Evolutionary conservation across 1,284 basidiomycete species (phyloP), one percentile per base, ranked within the genome.

Genomic region (Irpex rosettiformis): DNA sequence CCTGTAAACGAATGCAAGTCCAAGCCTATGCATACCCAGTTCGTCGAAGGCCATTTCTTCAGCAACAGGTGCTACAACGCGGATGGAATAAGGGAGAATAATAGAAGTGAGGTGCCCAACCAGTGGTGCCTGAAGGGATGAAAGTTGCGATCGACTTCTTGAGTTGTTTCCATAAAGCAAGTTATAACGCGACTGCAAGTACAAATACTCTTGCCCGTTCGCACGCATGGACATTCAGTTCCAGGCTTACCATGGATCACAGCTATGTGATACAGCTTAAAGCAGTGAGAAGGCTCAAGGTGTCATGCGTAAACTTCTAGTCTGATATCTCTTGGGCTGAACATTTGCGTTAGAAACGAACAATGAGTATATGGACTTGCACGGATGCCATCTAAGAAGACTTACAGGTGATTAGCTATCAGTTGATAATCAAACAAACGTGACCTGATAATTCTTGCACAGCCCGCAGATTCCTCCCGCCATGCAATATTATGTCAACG

Each of bases 1-100:
- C n/a, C 57, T 27, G 42, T 61, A 61, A 27, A 61, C 21, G 29
- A 58, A 61, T 4, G 47, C 57, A 28, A 56, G 57, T 13, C 60
- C 60, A 29, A 58, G 53, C 22, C 60, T 52, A 48, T 58, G 60
- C 60, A 61, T 61, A 16, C 54, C 49, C 13, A 40, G 2, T 22
- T 61, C 60, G 30, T 61, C 57, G n/a, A 61, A 57, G n/a, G 60
- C 3, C 60, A 61, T 61, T 11, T 10, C 27, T 51, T 27, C 48
- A 28, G 7, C 43, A 22, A 18, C 16, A 18, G 21, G 21, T 8
- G 18, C 21, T 11, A 45, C n/a, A 45, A 22, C 43, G 8, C 7
- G 18, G 13, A 45, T n/a, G 18, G 21, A 16, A 37, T 37, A 37
- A 37, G 33, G 16, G 16, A 37, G 33, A 16, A 37, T 37, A 16